Conservation (phyloP, 2,329 filamentous ascomycete genomes). For the Aspergillus hiratsukae region DNA sequence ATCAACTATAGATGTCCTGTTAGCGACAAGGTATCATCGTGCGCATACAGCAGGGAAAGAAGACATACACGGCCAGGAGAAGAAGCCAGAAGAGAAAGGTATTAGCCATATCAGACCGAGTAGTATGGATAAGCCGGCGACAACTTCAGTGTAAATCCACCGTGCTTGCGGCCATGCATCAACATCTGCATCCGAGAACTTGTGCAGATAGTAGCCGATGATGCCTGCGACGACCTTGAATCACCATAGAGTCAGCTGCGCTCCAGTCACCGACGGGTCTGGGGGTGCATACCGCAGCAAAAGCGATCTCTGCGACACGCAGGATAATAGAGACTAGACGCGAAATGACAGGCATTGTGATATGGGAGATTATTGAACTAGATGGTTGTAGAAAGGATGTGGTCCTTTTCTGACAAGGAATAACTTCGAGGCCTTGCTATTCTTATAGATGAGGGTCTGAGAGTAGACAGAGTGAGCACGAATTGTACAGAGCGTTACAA, state of each 20-base stretch:
- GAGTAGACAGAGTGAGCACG: not conserved
- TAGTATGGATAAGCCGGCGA: constrained; percentile 65
- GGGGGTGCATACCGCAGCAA: constrained; percentile 57
- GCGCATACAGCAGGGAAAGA: not conserved
- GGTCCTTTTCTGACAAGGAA: not conserved
- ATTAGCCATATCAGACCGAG: constrained; percentile 68
- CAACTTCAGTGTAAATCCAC: constrained; percentile 70
- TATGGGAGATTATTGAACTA: not conserved
- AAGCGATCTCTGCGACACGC: constrained; percentile 61
- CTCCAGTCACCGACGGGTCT: not conserved
- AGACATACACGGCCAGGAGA: constrained; percentile 57
- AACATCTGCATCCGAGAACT: constrained; percentile 38
- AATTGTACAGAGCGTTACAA: not conserved
- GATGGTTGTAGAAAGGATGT: not conserved
- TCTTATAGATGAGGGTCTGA: not conserved
- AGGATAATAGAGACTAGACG: constrained; percentile 55
- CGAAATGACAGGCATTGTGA: constrained; percentile 48
- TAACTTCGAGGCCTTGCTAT: not conserved
- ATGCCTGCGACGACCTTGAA: constrained; percentile 59
- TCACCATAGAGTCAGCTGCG: constrained; percentile 15
- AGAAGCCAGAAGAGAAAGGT: constrained; percentile 63
- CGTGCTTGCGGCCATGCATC: constrained; percentile 56
- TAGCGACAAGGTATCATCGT: not conserved
- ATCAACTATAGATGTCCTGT: constrained; percentile 47
- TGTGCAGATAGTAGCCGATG: constrained; percentile 61